phyloP scores from a whole-genome alignment of 805 yeast genomes.

The Metschnikowia aberdeeniae region DNA sequence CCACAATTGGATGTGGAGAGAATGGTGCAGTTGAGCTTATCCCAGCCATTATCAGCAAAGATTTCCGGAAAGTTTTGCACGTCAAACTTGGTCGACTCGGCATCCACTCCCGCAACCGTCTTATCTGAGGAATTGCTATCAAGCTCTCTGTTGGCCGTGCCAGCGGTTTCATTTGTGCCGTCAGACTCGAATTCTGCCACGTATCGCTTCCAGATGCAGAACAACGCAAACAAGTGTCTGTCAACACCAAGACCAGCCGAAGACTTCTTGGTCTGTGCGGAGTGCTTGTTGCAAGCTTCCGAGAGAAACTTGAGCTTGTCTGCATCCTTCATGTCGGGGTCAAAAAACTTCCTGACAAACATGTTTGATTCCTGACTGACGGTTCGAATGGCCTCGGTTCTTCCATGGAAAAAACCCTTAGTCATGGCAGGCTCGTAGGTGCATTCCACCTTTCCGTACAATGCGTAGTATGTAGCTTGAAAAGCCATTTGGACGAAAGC shows the following conservation, averaged over 20 bases:
- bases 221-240: constrained; percentile 82
- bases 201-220: constrained; percentile 80
- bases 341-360: constrained; percentile 83
- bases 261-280: constrained; percentile 62
- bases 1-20: constrained; percentile 58
- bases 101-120: constrained; percentile 25
- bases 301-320: constrained; percentile 59
- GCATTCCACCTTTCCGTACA: constrained; percentile 89
- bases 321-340: constrained; percentile 50
- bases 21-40: constrained; percentile 71
- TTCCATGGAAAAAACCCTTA: constrained; percentile 77
- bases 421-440: constrained; percentile 98
- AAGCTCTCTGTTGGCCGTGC: constrained; percentile 10
- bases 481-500: constrained; percentile 93
- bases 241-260: constrained; percentile 86
- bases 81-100: constrained; percentile 13
- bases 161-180: constrained; percentile 6
- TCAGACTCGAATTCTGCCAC: constrained; percentile 24
- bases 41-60: constrained; percentile 88
- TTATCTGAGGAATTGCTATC: constrained; percentile 25
- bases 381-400: constrained; percentile 88
- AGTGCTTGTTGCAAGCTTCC: constrained; percentile 69
- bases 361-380: constrained; percentile 76
- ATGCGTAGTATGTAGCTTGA: constrained; percentile 87
- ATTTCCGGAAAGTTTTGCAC: constrained; percentile 56